phyloP scores from a whole-genome alignment of 1,284 basidiomycete genomes.

The Pseudozyma sp. region DNA sequence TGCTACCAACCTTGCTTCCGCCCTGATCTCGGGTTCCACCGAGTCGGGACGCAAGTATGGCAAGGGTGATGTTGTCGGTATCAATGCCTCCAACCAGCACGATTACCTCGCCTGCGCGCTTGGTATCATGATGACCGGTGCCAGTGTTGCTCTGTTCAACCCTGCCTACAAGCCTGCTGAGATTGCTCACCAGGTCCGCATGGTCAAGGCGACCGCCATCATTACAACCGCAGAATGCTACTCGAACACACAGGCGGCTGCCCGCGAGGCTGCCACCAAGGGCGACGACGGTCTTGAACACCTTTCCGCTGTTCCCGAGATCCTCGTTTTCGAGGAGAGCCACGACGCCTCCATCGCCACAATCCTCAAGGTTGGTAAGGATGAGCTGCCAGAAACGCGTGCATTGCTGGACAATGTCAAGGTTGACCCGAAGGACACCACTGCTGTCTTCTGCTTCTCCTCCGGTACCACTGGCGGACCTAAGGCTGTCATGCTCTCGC shows the following conservation, averaged over 20 bases:
- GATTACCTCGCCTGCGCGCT: conserved; percentile 61
- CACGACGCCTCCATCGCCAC: conserved; percentile 47
- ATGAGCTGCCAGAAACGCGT: conserved; percentile 31
- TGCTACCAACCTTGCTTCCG: conserved; percentile 55
- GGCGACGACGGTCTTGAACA: conserved; percentile 39
- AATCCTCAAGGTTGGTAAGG: conserved; percentile 45
- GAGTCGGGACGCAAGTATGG: conserved; percentile 50
- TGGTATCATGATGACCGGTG: conserved; percentile 62
- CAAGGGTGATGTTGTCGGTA: conserved; percentile 56
- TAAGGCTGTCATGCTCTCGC: conserved; percentile 65
- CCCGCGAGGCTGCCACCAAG: conserved; percentile 32
- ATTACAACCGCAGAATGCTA: conserved; percentile 44
- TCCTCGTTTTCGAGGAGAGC: conserved; percentile 61
- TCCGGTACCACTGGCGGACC: conserved; percentile 66
- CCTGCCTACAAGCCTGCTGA: conserved; percentile 65
- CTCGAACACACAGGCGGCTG: conserved; percentile 42
- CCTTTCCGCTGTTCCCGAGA: conserved; percentile 23
- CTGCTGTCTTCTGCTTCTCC: conserved; percentile 62
- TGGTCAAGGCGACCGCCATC: conserved; percentile 56
- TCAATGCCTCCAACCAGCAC: conserved; percentile 63
- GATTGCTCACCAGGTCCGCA: conserved; percentile 59
- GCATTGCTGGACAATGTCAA: conserved; percentile 41
- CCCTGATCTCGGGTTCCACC: conserved; percentile 43
- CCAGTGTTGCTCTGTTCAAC: conserved; percentile 62
- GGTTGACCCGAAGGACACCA: conserved; percentile 45